Evolutionary conservation across 345 rosid genomes (phyloP).

Genomic region (Lepidium sativum): DNA sequence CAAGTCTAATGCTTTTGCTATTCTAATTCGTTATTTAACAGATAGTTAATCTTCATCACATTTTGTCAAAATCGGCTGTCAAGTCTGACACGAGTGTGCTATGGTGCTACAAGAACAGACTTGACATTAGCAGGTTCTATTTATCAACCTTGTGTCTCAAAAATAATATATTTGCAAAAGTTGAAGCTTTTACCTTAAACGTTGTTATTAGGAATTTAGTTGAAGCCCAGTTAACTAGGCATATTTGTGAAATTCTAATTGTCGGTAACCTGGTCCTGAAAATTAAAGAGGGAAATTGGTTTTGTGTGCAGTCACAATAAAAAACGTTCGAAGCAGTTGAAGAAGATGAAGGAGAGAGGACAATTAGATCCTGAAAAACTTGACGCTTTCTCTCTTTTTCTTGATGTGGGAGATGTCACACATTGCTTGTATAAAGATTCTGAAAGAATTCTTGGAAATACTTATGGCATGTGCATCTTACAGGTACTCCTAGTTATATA

Average conservation of each 20-base stretch:
- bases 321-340: conserved; percentile 83
- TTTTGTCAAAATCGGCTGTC: conserved; percentile 64
- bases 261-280: neutral
- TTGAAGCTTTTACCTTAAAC: neutral
- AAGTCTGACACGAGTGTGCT: conserved; percentile 65
- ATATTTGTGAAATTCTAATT: neutral
- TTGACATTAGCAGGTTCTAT: conserved; percentile 87
- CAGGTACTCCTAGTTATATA: conserved; percentile 39
- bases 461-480: conserved; percentile 93
- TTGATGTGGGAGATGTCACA: conserved; percentile 72
- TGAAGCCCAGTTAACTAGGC: neutral
- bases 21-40: conserved; percentile 10
- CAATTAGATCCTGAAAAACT: conserved; percentile 84
- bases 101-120: conserved; percentile 93
- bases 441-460: conserved; percentile 84
- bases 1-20: neutral
- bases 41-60: conserved; percentile 92
- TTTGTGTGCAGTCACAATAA: conserved; percentile 67
- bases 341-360: conserved; percentile 84
- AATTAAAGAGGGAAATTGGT: neutral
- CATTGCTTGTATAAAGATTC: conserved; percentile 89
- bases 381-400: conserved; percentile 82
- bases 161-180: neutral
- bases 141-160: conserved; percentile 5
- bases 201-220: neutral